Conservation (phyloP, 257 asterid genomes). For the Solanum acaule region DNA sequence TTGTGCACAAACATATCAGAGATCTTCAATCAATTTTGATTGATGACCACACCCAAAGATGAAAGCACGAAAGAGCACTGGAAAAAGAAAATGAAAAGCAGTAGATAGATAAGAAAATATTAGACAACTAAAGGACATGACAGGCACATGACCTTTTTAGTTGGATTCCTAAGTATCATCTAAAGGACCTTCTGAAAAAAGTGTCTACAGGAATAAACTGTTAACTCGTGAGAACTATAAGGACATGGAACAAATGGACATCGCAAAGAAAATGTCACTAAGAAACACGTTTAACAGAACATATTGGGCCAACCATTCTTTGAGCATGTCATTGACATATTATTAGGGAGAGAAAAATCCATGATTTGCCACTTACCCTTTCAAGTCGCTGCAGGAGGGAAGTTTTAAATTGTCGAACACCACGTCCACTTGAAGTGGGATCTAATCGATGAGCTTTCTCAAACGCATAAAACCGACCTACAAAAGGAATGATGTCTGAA, state of each 20-base stretch:
- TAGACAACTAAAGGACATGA: not conserved
- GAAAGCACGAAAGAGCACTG: not conserved
- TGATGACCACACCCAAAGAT: not conserved
- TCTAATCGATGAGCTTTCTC: slow-evolving; percentile 95
- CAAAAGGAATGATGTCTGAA: slow-evolving; percentile 5
- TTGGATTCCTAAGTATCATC: not conserved
- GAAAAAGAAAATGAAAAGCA: not conserved
- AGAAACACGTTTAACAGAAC: not conserved
- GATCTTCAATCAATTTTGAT: not conserved
- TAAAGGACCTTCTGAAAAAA: not conserved
- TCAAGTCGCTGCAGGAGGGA: slow-evolving; percentile 93
- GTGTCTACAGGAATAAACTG: not conserved
- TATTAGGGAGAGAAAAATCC: slow-evolving; percentile 1
- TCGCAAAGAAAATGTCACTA: not conserved
- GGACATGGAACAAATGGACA: not conserved
- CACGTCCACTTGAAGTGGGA: slow-evolving; percentile 97
- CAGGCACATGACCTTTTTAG: not conserved
- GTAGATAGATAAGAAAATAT: not conserved
- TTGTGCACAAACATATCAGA: not conserved
- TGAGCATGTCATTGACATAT: not conserved
- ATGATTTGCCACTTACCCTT: slow-evolving; percentile 42
- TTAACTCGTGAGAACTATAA: not conserved
- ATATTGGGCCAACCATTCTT: not conserved
- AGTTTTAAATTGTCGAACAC: slow-evolving; percentile 96
- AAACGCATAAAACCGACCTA: slow-evolving; percentile 97